Base-by-base conservation (phyloP, 176 grass and related monocot genomes). In the Oryza officinalis region DNA sequence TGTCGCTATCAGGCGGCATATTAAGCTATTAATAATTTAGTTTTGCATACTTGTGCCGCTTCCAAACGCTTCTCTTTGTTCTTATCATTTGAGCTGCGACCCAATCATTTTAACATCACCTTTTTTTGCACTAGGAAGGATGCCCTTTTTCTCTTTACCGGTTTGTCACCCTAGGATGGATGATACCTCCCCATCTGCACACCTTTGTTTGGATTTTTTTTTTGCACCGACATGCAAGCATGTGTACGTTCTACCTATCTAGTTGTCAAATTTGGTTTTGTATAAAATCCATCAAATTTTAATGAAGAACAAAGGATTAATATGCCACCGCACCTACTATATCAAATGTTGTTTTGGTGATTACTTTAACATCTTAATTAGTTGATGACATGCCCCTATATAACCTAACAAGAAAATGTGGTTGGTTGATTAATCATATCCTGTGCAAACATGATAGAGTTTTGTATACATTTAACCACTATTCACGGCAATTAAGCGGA, bases 31-130 rank as follows among this genome's bases (percentile, higher is more conserved):
- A 71, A 50, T 81, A 79, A 79, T 81, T 37, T 80, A 60, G 33
- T 67, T 70, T 77, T 60, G 59, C 73, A 71, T 65, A 61, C 76
- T 67, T 60, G 76, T 76, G n/a, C 64, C 71, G 71, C 44, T 69
- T 72, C 74, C 27, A 46, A 23, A 63, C 2, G 57, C 49, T 68
- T 70, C 20, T 43, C 86, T 35, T 69, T 47, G 77, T 54, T 90
- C 84, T 87, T 90, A 90, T 90, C 84, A 90, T 86, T 90, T 87
- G 74, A 65, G 45, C 64, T 28, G 63, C 63, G 75, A 79, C 84
- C 84, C 69, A 80, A 87, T 87, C 75, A 90, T 87, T 87, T 87
- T 87, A 83, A 74, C 69, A 79, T 83, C 75, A 65, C 80, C 84
- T 86, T 90, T 87, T 80, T 63, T 74, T 80, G 69, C 84, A 75